These are phyloP conservation scores for Hypoxylon sp. DNA, from an alignment of 2,329 filamentous ascomycete species.

Conservation along the genomic window DNA sequence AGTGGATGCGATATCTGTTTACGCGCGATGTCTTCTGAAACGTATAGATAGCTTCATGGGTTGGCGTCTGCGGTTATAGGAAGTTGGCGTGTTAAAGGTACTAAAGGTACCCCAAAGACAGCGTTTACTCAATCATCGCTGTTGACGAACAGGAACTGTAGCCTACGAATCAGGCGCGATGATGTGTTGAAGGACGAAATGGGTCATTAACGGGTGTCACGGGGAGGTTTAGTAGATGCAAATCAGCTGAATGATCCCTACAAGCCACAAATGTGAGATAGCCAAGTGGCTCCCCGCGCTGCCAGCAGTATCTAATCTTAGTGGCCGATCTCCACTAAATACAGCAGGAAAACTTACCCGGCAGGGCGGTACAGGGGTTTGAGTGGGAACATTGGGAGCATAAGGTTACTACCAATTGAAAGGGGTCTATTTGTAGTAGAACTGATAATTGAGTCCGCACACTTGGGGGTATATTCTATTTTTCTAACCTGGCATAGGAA, in stretches of 20 bases:
- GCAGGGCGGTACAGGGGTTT: slow-evolving; percentile 20
- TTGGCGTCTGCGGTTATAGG: slow-evolving; percentile 13
- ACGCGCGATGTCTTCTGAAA: slow-evolving; percentile 16
- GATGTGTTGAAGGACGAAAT: slow-evolving; percentile 22
- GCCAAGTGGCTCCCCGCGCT: slow-evolving; percentile 34
- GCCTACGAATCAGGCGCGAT: slow-evolving; percentile 14
- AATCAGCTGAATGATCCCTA: slow-evolving; percentile 25
- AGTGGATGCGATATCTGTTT: neutral
- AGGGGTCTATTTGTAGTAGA: too few species aligned
- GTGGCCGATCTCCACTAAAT: slow-evolving; percentile 14
- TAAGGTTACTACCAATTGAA: too few species aligned
- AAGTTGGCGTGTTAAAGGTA: slow-evolving; percentile 20
- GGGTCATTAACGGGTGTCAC: slow-evolving; percentile 41
- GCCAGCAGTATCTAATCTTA: slow-evolving; percentile 24
- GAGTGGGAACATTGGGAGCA: slow-evolving; percentile 1
- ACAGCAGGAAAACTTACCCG: slow-evolving; percentile 5
- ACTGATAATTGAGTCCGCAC: slow-evolving; percentile 3
- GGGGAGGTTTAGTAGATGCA: slow-evolving; percentile 20
- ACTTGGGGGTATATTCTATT: slow-evolving; percentile 36
- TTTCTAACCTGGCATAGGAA: neutral
- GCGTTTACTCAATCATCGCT: slow-evolving; percentile 29
- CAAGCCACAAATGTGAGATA: slow-evolving; percentile 38
- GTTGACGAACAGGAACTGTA: slow-evolving; percentile 10
- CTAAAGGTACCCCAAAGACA: slow-evolving; percentile 16
- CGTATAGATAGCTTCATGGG: slow-evolving; percentile 4